phyloP scores from a whole-genome alignment of 2,329 filamentous ascomycete genomes.

The Pseudogymnoascus sp. region DNA sequence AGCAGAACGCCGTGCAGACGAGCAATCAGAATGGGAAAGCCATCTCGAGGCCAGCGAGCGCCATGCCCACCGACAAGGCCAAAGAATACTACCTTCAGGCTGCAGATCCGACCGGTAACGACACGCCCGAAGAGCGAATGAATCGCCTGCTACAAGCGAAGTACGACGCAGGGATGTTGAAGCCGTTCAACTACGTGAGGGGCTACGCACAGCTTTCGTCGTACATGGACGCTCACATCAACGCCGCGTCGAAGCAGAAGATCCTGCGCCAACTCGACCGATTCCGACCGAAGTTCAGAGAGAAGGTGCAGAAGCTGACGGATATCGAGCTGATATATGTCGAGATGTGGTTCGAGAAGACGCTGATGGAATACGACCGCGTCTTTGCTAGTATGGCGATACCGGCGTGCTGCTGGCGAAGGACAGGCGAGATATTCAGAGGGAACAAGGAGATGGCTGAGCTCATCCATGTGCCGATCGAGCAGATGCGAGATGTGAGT shows the following conservation, averaged over 20 bases:
- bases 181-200: constrained; percentile 97
- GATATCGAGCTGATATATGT: constrained; percentile 92
- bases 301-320: constrained; percentile 85
- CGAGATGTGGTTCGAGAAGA: constrained; percentile 98
- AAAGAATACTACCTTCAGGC: constrained; percentile 96
- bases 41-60: constrained; percentile 54
- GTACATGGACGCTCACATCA: constrained; percentile 87
- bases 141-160: constrained; percentile 89
- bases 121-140: constrained; percentile 89
- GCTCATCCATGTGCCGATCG: constrained; percentile 85
- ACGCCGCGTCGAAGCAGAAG: constrained; percentile 75
- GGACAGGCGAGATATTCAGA: constrained; percentile 93
- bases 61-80: constrained; percentile 52
- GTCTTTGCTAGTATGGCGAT: constrained; percentile 99
- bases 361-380: constrained; percentile 94
- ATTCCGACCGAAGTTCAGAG: constrained; percentile 91
- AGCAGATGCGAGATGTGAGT: constrained; percentile 81
- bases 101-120: constrained; percentile 82
- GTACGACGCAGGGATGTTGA: constrained; percentile 88
- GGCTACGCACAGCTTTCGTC: constrained; percentile 83
- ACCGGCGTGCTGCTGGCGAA: constrained; percentile 91
- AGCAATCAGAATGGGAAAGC: constrained; percentile 42
- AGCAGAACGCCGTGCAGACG: constrained; percentile 27
- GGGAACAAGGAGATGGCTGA: constrained; percentile 99
- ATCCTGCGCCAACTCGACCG: constrained; percentile 86